Evolutionary conservation across 2,329 filamentous ascomycete genomes (phyloP).

Genomic region (Neonectria faginata): DNA sequence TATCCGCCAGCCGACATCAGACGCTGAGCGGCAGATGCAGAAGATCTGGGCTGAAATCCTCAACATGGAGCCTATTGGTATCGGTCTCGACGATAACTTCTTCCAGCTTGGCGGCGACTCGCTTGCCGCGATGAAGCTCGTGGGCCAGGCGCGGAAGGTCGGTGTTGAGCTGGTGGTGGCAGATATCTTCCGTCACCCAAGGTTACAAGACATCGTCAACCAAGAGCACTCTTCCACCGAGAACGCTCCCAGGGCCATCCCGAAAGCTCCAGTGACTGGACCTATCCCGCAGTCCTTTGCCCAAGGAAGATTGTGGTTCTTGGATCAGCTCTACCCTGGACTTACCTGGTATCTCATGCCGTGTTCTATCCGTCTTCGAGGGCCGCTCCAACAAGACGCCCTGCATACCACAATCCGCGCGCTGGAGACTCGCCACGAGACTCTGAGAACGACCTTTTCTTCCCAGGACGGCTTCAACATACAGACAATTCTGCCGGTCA

Average conservation of each 20-base stretch:
- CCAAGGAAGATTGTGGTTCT: constrained; percentile 37
- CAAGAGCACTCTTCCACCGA: constrained; percentile 15
- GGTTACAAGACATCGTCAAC: constrained; percentile 10
- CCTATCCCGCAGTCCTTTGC: constrained; percentile 32
- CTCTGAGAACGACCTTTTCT: constrained; percentile 28
- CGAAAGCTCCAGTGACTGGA: constrained; percentile 5
- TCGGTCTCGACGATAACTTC: constrained; percentile 59
- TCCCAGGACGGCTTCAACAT: constrained; percentile 10
- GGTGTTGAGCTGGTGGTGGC: constrained; percentile 53
- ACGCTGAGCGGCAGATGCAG: constrained; percentile 42
- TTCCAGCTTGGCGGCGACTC: not conserved
- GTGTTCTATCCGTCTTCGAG: constrained; percentile 22
- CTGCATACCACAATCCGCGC: constrained; percentile 22
- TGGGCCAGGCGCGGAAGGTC: constrained; percentile 48
- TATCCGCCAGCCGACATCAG: constrained; percentile 12
- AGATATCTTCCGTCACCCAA: constrained; percentile 52
- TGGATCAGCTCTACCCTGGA: constrained; percentile 34
- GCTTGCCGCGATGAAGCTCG: not conserved
- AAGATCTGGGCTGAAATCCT: constrained; percentile 54
- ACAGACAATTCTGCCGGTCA: constrained; percentile 21
- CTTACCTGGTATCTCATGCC: constrained; percentile 33
- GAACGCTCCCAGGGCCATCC: constrained; percentile 8
- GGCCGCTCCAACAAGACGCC: constrained; percentile 24
- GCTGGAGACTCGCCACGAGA: constrained; percentile 21
- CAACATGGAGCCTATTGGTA: constrained; percentile 45